Conservation (phyloP, 2,329 filamentous ascomycete genomes). For the Colletotrichum cordylinicola region DNA sequence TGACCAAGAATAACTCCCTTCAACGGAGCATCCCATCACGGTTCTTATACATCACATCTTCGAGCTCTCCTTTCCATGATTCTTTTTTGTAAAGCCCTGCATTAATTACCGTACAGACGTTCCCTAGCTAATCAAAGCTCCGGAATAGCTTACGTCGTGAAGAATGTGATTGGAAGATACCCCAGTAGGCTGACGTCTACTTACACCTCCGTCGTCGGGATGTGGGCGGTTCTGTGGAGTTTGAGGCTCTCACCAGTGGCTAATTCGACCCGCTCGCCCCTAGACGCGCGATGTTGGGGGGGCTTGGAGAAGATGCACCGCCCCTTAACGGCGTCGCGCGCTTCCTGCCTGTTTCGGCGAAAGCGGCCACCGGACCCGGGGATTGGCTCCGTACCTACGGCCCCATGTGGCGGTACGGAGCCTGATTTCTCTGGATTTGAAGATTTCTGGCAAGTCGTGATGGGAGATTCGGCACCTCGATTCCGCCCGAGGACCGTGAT, state of each 20-base stretch:
- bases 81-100: neutral
- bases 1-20: neutral
- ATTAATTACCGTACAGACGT: neutral
- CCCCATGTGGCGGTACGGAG: neutral
- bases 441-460: neutral
- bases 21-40: neutral
- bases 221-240: neutral
- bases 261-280: neutral
- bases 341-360: neutral
- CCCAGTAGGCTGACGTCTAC: neutral
- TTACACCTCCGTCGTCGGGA: neutral
- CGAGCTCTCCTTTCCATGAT: neutral
- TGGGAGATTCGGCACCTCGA: neutral
- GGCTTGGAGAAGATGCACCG: neutral
- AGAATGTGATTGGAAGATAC: neutral
- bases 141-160: neutral
- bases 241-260: neutral
- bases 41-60: neutral
- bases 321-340: neutral
- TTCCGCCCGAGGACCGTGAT: neutral
- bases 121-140: neutral
- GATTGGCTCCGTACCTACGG: neutral
- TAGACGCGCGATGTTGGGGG: neutral
- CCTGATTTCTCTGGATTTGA: neutral
- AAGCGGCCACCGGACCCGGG: neutral